Conservation (phyloP, 441 rosid genomes). For the Theobroma grandiflorum region DNA sequence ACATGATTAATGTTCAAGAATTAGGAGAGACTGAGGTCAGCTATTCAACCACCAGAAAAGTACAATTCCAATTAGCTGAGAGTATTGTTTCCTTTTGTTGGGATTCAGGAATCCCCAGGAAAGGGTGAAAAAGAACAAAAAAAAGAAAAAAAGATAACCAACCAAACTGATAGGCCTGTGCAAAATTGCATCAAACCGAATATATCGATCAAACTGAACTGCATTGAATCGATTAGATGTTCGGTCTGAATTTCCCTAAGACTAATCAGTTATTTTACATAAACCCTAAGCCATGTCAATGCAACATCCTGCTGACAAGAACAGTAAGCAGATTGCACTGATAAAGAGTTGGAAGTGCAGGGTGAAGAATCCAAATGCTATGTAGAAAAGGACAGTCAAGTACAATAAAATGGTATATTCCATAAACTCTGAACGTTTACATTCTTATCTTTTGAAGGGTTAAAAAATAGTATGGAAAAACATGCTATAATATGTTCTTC, state of each 20-base stretch:
- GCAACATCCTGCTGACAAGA: slow-evolving; percentile 3
- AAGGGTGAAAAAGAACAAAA: not conserved
- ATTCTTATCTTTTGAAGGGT: not conserved
- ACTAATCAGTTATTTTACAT: not conserved
- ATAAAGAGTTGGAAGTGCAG: not conserved
- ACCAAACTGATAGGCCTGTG: too few relatives aligned
- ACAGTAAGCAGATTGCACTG: not conserved
- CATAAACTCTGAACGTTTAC: slow-evolving; percentile 2
- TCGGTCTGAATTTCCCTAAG: not conserved
- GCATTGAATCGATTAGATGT: too few relatives aligned
- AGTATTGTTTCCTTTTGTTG: not conserved
- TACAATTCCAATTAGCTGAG: not conserved
- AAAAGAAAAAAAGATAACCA: not conserved
- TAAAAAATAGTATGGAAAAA: not conserved
- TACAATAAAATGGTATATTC: not conserved
- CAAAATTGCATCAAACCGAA: too few relatives aligned
- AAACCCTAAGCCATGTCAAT: not conserved
- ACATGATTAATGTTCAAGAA: not conserved
- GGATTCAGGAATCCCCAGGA: not conserved
- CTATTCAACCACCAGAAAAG: not conserved
- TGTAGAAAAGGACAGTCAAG: not conserved
- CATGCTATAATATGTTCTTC: slow-evolving; percentile 16
- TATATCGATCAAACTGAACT: too few relatives aligned
- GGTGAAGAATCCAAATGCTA: not conserved
- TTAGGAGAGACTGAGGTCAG: not conserved